A percentile compares a stretch with the other conserved stretches of the same genome.
These are phyloP conservation scores for Gossypium sturtianum DNA, from an alignment of 345 rosid species.

Conservation along the genomic window DNA sequence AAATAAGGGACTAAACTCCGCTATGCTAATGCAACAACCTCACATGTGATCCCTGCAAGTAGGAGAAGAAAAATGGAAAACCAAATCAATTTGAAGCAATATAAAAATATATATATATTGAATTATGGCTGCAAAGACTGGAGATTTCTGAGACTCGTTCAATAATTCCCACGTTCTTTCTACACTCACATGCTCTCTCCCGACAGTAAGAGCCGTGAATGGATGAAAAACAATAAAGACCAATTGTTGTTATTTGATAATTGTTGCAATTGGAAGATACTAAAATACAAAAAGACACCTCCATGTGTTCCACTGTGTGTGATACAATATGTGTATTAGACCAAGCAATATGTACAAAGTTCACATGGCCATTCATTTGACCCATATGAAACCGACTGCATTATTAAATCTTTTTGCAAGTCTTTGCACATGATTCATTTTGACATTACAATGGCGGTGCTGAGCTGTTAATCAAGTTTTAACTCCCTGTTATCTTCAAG, in stretches of 20 bases:
- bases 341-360: background rate
- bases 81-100: background rate
- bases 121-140: constrained; percentile 26
- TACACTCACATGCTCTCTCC: constrained; percentile 42
- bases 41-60: constrained; percentile 36
- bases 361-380: constrained; percentile 21
- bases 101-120: background rate
- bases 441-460: constrained; percentile 1
- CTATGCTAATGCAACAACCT: constrained; percentile 15
- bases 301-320: background rate
- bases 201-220: constrained; percentile 31
- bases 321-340: constrained; percentile 3
- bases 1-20: constrained; percentile 24
- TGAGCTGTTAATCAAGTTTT: background rate
- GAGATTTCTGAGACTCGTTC: constrained; percentile 28
- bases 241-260: background rate
- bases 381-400: constrained; percentile 6
- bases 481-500: background rate
- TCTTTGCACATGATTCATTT: constrained; percentile 6
- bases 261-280: constrained; percentile 11
- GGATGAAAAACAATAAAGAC: constrained; percentile 19
- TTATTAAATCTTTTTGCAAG: background rate
- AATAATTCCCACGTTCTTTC: constrained; percentile 56
- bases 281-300: constrained; percentile 6
- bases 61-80: constrained; percentile 14